These are phyloP conservation scores for Lentinula detonsa DNA, from an alignment of 768 basidiomycete species.

Conservation along the genomic window DNA sequence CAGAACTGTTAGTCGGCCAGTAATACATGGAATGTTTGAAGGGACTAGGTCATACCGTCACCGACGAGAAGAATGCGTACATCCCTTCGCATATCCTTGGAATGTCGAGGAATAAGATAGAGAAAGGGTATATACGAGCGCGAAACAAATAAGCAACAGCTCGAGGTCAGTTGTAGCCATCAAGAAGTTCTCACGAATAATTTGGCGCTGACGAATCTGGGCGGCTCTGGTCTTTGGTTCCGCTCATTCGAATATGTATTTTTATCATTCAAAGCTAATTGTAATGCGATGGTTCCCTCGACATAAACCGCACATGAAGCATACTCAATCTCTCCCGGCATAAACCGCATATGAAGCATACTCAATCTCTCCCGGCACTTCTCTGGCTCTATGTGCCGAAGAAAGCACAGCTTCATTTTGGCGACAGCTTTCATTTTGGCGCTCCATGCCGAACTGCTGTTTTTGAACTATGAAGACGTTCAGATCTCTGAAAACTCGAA, in stretches of 20 bases:
- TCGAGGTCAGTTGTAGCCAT: neutral
- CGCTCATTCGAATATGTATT: neutral
- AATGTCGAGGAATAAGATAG: slow-evolving; percentile 2
- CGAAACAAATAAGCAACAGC: neutral
- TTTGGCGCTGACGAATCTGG: neutral
- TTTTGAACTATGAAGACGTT: neutral
- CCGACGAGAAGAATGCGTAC: slow-evolving; percentile 92
- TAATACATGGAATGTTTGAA: neutral
- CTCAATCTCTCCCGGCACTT: too few species aligned
- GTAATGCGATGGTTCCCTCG: too few species aligned
- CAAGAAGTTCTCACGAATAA: neutral
- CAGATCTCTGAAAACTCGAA: neutral
- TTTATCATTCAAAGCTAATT: too few species aligned
- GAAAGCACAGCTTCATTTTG: too few species aligned
- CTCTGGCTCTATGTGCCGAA: too few species aligned
- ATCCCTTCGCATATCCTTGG: slow-evolving; percentile 72
- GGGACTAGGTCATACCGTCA: slow-evolving; percentile 57
- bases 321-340: too few species aligned
- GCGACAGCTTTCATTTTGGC: too few species aligned
- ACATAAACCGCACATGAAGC: too few species aligned
- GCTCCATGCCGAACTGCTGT: too few species aligned
- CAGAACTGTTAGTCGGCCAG: slow-evolving; percentile 10
- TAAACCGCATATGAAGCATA: too few species aligned
- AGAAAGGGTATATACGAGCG: neutral
- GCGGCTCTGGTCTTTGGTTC: neutral